Base-by-base conservation (phyloP, 2,329 filamentous ascomycete genomes). In the Fusarium devonianum region DNA sequence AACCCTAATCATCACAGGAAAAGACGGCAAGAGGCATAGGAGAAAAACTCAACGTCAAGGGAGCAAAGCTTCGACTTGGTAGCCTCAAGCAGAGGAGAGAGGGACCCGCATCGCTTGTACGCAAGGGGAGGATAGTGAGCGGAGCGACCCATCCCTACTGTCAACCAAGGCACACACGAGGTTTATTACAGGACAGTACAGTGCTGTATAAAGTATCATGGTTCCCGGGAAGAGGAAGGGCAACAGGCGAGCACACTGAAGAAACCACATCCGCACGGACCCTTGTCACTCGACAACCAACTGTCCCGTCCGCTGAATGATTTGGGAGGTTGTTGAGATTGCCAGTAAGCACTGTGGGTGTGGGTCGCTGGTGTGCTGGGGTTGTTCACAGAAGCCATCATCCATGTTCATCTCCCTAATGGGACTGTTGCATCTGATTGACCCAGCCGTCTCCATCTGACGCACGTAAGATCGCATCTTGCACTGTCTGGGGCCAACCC, bases 391-490 rank as follows among this genome's bases (percentile, higher is more conserved):
- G n/a, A 16, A 22, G 16, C 14, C 13, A 17, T 16, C 11, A 28
- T 18, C 38, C 38, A 32, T 41, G 21, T 13, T 29, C 10, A 57
- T 26, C 30, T 52, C 41, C 38, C 35, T 28, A 29, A 35, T 38
- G 22, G 48, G 39, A 53, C 40, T 48, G 26, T 37, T 23, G 36
- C 36, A 51, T 45, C 47, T 37, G 46, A 58, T 52, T 52, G 51
- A 47, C 40, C 46, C 36, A 54, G 49, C 37, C 44, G 36, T 44
- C 22, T 45, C 21, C 43, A 38, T 42, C 50, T 64, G 50, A 59
- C 47, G 37, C 53, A 60, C 52, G 52, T 53, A 25, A 65, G 62
- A 65, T 65, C 58, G 56, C 39, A 48, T 46, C 44, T 54, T 41
- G 44, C 58, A 52, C 53, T 55, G 55, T 58, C 60, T 44, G 56